A percentile compares a stretch with the other conserved stretches of the same genome.
Evolutionary conservation across 169 alveolate genomes (phyloP).

Genomic region (Eimeria maxima): DNA sequence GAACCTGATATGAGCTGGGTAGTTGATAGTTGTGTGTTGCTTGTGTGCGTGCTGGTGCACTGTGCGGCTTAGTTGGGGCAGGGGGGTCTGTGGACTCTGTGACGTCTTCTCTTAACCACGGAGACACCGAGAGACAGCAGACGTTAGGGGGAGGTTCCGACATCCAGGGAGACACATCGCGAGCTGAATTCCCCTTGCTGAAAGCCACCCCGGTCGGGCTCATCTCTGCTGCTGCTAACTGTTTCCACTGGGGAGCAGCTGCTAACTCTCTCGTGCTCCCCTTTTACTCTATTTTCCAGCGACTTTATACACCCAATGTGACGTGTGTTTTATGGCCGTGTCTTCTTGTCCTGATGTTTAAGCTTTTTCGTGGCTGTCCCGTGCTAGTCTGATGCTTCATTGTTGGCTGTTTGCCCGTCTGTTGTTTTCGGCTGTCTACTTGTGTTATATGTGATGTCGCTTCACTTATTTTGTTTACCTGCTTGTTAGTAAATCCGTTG

Average conservation of each 20-base stretch:
- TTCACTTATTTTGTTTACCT: too few relatives aligned
- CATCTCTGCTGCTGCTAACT: background rate
- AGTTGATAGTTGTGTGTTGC: background rate
- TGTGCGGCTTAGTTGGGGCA: background rate
- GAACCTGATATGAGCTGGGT: too few relatives aligned
- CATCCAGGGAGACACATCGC: background rate
- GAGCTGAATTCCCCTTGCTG: conserved; percentile 10
- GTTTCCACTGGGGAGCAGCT: too few relatives aligned
- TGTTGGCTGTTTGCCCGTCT: background rate
- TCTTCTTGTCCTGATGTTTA: background rate
- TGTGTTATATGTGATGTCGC: too few relatives aligned
- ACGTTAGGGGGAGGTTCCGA: conserved; percentile 15
- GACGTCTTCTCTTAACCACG: conserved; percentile 21
- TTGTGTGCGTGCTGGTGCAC: background rate
- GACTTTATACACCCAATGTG: too few relatives aligned
- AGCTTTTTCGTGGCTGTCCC: background rate
- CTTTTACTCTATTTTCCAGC: background rate
- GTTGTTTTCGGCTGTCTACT: background rate
- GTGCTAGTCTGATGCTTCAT: too few relatives aligned
- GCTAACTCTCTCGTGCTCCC: background rate
- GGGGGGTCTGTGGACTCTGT: conserved; percentile 60
- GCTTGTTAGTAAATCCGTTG: too few relatives aligned
- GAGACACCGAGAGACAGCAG: conserved; percentile 41
- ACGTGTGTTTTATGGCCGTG: too few relatives aligned
- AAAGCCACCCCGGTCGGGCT: conserved; percentile 26